A percentile compares a stretch with the other conserved stretches of the same genome.
Conservation (phyloP, 768 basidiomycete genomes). For the Auriscalpium vulgare region DNA sequence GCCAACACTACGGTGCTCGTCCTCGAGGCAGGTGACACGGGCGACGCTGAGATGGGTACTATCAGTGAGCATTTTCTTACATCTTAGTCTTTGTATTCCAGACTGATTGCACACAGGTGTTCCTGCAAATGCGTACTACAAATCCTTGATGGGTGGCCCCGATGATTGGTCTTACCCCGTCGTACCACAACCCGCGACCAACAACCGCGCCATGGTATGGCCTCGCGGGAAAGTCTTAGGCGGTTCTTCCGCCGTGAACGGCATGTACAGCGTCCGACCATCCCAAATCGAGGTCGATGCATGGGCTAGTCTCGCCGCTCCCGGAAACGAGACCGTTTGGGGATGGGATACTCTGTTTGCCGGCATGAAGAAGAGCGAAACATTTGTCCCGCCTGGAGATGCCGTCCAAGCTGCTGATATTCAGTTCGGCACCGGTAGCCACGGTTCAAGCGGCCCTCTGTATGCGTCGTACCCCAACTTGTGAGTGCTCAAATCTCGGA, state of each 20-base stretch:
- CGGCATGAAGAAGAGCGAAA: slow-evolving; percentile 45
- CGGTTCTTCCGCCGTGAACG: slow-evolving; percentile 63
- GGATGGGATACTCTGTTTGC: slow-evolving; percentile 38
- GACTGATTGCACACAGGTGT: slow-evolving; percentile 27
- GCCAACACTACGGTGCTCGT: slow-evolving; percentile 35
- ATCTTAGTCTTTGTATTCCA: not conserved
- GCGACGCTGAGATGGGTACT: slow-evolving; percentile 27
- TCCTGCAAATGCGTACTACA: slow-evolving; percentile 45
- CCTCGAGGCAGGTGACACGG: slow-evolving; percentile 37
- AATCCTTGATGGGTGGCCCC: slow-evolving; percentile 35
- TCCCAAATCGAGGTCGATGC: slow-evolving; percentile 39
- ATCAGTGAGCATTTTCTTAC: slow-evolving; percentile 24
- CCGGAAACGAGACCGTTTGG: slow-evolving; percentile 29
- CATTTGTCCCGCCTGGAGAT: slow-evolving; percentile 42
- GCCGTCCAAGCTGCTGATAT: slow-evolving; percentile 36
- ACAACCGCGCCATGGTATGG: slow-evolving; percentile 40
- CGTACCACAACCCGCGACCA: slow-evolving; percentile 36
- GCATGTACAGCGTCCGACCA: slow-evolving; percentile 56
- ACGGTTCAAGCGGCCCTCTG: slow-evolving; percentile 46
- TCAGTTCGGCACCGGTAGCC: slow-evolving; percentile 33
- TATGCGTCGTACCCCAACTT: slow-evolving; percentile 44
- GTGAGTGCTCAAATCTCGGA: slow-evolving; percentile 28
- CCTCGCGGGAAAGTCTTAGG: slow-evolving; percentile 64
- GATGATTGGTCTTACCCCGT: slow-evolving; percentile 54
- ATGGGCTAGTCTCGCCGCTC: slow-evolving; percentile 36